Conservation (phyloP, 75 land plant genomes). For the Picea glauca region DNA sequence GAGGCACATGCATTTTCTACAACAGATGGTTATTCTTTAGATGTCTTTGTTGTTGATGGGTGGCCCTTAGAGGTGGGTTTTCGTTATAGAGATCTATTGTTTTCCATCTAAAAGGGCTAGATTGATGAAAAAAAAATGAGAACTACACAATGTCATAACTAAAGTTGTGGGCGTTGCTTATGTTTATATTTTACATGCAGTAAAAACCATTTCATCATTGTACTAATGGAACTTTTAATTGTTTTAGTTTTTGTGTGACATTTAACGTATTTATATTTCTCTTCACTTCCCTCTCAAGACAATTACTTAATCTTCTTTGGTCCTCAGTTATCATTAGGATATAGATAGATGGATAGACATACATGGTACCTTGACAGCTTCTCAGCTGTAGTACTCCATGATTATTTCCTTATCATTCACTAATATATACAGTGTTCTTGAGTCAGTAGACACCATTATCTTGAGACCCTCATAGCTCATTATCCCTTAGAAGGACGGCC, state of each 20-base stretch:
- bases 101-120: neutral
- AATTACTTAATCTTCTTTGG: too few species aligned
- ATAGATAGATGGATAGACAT: neutral
- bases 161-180: neutral
- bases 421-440: too few species aligned
- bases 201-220: neutral
- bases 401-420: too few species aligned
- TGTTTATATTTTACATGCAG: neutral
- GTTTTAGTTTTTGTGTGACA: neutral
- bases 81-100: neutral
- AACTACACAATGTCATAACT: neutral
- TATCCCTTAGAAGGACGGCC: too few species aligned
- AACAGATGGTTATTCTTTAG: constrained; percentile 86
- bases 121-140: neutral
- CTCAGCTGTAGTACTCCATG: too few species aligned
- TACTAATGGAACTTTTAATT: neutral
- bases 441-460: too few species aligned
- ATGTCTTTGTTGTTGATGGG: constrained; percentile 98
- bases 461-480: too few species aligned
- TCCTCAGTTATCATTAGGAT: neutral
- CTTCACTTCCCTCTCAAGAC: too few species aligned
- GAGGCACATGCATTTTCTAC: constrained; percentile 99
- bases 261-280: neutral
- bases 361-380: neutral
- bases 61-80: constrained; percentile 84